Evolutionary conservation across 108 stramenopile genomes (phyloP).

Genomic region (Schizochytrium sp.): DNA sequence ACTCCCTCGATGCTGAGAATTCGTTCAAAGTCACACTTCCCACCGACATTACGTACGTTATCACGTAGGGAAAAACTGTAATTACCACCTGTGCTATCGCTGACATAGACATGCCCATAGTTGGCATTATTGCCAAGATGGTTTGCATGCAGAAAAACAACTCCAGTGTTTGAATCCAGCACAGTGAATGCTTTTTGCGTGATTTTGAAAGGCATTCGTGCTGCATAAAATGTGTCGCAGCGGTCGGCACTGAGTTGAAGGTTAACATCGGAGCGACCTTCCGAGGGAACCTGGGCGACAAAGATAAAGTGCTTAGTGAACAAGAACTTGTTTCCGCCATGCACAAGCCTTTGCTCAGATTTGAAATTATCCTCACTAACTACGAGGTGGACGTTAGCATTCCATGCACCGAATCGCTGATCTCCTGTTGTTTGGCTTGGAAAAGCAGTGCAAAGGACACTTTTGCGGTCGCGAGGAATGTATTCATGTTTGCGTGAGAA

Average conservation of each 20-base stretch:
- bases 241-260: slow-evolving; percentile 36
- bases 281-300: slow-evolving; percentile 29
- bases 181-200: slow-evolving; percentile 41
- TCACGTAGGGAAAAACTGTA: slow-evolving; percentile 47
- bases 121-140: not conserved
- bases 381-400: not conserved
- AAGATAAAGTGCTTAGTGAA: slow-evolving; percentile 46
- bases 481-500: not conserved
- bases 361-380: not conserved
- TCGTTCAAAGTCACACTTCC: slow-evolving; percentile 51
- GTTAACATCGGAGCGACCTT: not conserved
- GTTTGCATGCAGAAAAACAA: slow-evolving; percentile 60
- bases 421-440: not conserved
- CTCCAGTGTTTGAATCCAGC: slow-evolving; percentile 35
- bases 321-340: slow-evolving; percentile 49
- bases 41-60: slow-evolving; percentile 32
- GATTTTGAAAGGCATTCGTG: slow-evolving; percentile 6
- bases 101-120: slow-evolving; percentile 52
- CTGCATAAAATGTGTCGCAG: not conserved
- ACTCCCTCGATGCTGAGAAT: slow-evolving; percentile 59
- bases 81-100: slow-evolving; percentile 8
- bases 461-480: not conserved
- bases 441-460: not conserved
- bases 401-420: slow-evolving; percentile 50
- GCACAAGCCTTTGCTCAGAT: not conserved